Evolutionary conservation across 148 eudicot genomes (phyloP), one percentile per base, ranked within the genome.

Genomic region (Rhododendron simsii): DNA sequence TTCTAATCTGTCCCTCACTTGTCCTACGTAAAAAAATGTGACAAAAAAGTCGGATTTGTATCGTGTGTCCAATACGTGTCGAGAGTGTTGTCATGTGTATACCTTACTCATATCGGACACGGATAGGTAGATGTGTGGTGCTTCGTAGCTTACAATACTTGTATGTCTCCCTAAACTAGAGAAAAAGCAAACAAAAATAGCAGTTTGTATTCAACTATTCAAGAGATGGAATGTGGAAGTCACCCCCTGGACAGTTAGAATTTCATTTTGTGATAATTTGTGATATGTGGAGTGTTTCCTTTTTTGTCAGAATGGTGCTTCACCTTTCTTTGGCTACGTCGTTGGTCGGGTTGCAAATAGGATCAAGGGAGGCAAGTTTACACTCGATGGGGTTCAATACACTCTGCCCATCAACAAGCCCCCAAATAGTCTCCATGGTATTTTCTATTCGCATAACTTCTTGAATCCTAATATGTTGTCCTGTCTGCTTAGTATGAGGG

Each of bases 281-380:
- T 57, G 81, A 26, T 30, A 67, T 53, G 78, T 51, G 55, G 37
- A 37, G 80, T 81, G 44, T 35, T 57, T 35, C 23, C 12, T 87
- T 33, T 53, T 85, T 86, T 84, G 55, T 87, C 95, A 97, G 99
- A 93, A 94, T 86, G 96, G 98, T 65, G 90, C 91, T 50, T 93
- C 94, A 61, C 92, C 98, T 65, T 97, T 86, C 86, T 97, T 92
- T 84, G 99, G 99, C 63, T 93, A 96, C 93, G 95, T 97, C 80
- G 98, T 97, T 63, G 99, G 99, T 65, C 96, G 99, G 79, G 98
- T 97, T 33, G 99, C 99, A n/a, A 97, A 97, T 83, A 93, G 99
- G 92, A 95, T 95, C 86, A 95, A 95, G 90, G 94, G 91, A 35
- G 99, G 99, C 33, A 95, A 95, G 84, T 97, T 97, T 86, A 91